Percentiles rank a stretch among this genome's conserved stretches.
These are phyloP conservation scores for Claviceps spartinae DNA, from an alignment of 2,329 filamentous ascomycete genomes.

Conservation along the genomic window DNA sequence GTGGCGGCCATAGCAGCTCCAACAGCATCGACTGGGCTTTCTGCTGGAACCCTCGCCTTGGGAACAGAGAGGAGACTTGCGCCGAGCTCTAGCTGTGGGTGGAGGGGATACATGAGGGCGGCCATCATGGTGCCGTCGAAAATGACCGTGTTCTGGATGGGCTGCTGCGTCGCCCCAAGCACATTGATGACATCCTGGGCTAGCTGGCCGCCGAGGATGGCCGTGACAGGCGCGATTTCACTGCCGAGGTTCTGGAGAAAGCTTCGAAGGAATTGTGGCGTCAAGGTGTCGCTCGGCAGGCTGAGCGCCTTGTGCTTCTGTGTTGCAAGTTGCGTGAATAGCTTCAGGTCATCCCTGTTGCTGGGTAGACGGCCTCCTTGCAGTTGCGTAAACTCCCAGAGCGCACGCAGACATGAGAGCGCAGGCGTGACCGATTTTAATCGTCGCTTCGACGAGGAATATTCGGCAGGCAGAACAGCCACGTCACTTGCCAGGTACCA, in stretches of 20 bases:
- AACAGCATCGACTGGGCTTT: neutral
- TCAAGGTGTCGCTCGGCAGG: slow-evolving; percentile 53
- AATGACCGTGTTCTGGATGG: slow-evolving; percentile 85
- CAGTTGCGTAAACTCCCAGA: slow-evolving; percentile 66
- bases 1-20: neutral
- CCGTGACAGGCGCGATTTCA: slow-evolving; percentile 76
- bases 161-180: slow-evolving; percentile 78
- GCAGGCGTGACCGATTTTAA: slow-evolving; percentile 67
- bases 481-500: slow-evolving; percentile 71
- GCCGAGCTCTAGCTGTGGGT: slow-evolving; percentile 50
- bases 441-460: slow-evolving; percentile 51
- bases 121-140: slow-evolving; percentile 78
- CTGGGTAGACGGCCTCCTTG: slow-evolving; percentile 40
- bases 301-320: slow-evolving; percentile 64
- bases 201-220: slow-evolving; percentile 78
- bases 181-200: slow-evolving; percentile 98
- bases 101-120: slow-evolving; percentile 68
- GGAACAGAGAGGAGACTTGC: slow-evolving; percentile 27
- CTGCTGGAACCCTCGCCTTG: neutral
- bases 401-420: slow-evolving; percentile 71
- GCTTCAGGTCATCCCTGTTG: slow-evolving; percentile 51
- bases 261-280: slow-evolving; percentile 59
- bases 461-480: slow-evolving; percentile 57
- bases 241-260: slow-evolving; percentile 79
- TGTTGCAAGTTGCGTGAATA: slow-evolving; percentile 66